Base-by-base conservation (phyloP, 192 early-diverging fungal species). In the Backusella liffmaniae region DNA sequence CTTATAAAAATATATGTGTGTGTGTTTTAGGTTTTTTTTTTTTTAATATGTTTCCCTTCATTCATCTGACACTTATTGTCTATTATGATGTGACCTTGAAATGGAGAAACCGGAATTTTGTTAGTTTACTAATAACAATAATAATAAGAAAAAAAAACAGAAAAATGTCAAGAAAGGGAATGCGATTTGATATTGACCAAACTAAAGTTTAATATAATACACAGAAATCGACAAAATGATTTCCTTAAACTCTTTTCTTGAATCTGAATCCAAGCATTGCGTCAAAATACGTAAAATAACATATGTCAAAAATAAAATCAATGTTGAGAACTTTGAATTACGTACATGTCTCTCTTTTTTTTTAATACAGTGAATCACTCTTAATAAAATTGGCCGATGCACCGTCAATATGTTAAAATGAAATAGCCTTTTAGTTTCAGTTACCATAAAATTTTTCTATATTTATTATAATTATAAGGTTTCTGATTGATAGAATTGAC, bases 351-450 rank as follows among this genome's bases (percentile, higher is more conserved):
- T 44, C 15, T 44, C 13, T 44, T 5, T 16, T 44, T 13, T 44
- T 42, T 13, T 42, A 42, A 42, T 10, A 42, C 15, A 42, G 32
- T 32, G 32, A 32, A 32, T 32, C 32, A 32, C 32, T 32, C 32
- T 32, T 32, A 32, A 13, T 10, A 44, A 44, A 44, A 44, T 13
- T 44, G 13, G 13, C 42, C 15, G 15, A 44, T 44, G 4, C 4
- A 4, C 15, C 13, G 18, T 49, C 6, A 18, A 49, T 15, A 59
- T 59, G 53, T 23, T 59, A 59, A 59, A 23, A 59, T 59, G 21
- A 59, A 59, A 59, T 59, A 59, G 53, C 53, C 53, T 59, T 59
- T 59, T n/a, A 26, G 53, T 59, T 59, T 26, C 23, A 59, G 53
- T 59, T 59, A 59, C 53, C 23, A 59, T 59, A 23, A 59, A 56